phyloP scores from a whole-genome alignment of 176 grass and related monocot genomes.

The Lolium rigidum region DNA sequence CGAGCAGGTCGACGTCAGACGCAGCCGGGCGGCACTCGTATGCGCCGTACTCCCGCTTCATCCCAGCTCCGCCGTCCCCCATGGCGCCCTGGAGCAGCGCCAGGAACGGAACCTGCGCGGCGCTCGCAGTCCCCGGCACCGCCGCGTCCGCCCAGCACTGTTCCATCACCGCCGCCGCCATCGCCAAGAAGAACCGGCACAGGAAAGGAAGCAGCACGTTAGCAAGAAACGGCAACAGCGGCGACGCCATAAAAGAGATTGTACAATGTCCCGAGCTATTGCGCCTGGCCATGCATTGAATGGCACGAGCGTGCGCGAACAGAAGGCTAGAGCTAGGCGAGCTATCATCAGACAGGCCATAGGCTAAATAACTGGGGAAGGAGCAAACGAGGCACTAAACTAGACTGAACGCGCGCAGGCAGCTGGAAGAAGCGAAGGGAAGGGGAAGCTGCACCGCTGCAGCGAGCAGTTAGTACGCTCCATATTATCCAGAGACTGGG shows the following conservation, averaged over 20 bases:
- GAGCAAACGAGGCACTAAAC: neutral
- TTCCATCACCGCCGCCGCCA: slow-evolving; percentile 53
- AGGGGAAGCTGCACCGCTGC: slow-evolving; percentile 27
- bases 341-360: neutral
- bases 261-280: neutral
- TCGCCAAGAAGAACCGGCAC: slow-evolving; percentile 15
- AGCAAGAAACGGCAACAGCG: slow-evolving; percentile 28
- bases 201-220: slow-evolving; percentile 4
- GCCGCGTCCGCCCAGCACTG: slow-evolving; percentile 69
- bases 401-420: neutral
- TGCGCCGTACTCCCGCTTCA: slow-evolving; percentile 14
- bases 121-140: slow-evolving; percentile 16
- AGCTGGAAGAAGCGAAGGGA: neutral
- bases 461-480: neutral
- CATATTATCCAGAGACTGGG: neutral
- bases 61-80: neutral
- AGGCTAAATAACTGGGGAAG: neutral
- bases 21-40: slow-evolving; percentile 21
- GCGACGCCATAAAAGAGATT: slow-evolving; percentile 40
- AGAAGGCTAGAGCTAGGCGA: slow-evolving; percentile 17
- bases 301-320: slow-evolving; percentile 57
- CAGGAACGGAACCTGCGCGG: slow-evolving; percentile 69
- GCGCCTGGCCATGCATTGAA: slow-evolving; percentile 52
- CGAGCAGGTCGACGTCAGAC: slow-evolving; percentile 65
- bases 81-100: slow-evolving; percentile 69